Percentiles rank a stretch among this genome's conserved stretches.
phyloP scores from a whole-genome alignment of 305 asterid genomes.

The Fraxinus baroniana region DNA sequence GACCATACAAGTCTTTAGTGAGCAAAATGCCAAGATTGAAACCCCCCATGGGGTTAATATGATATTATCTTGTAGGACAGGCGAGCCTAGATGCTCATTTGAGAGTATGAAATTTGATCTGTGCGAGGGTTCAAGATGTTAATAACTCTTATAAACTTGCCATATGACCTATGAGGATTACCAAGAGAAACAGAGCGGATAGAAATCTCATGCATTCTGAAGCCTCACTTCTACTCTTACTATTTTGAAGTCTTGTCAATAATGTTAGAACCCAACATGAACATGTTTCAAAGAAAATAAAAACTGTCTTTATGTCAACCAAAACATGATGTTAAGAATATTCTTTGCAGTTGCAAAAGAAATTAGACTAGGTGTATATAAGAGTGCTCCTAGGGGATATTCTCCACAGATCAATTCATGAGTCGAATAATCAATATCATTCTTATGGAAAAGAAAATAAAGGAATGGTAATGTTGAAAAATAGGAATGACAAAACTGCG shows the following conservation, averaged over 20 bases:
- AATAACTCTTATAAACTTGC: background rate
- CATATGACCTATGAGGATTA: background rate
- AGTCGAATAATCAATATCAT: background rate
- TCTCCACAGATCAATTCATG: background rate
- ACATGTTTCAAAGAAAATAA: background rate
- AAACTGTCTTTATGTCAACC: background rate
- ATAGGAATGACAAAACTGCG: background rate
- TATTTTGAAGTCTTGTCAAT: background rate
- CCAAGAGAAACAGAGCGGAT: background rate
- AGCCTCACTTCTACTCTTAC: background rate
- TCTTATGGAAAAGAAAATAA: slow-evolving; percentile 3
- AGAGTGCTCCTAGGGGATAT: background rate
- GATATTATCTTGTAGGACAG: background rate
- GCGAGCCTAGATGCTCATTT: background rate
- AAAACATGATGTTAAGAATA: background rate
- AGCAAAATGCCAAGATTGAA: background rate
- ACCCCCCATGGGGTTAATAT: background rate
- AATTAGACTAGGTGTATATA: background rate
- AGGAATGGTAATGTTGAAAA: slow-evolving; percentile 15
- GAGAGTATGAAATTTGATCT: background rate
- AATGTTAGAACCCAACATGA: background rate
- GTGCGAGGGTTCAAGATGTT: slow-evolving; percentile 1
- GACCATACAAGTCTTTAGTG: background rate
- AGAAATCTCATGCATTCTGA: background rate
- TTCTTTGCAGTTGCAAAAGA: background rate